Conservation (phyloP, 2,329 filamentous ascomycete genomes). For the Clarireedia paspali region DNA sequence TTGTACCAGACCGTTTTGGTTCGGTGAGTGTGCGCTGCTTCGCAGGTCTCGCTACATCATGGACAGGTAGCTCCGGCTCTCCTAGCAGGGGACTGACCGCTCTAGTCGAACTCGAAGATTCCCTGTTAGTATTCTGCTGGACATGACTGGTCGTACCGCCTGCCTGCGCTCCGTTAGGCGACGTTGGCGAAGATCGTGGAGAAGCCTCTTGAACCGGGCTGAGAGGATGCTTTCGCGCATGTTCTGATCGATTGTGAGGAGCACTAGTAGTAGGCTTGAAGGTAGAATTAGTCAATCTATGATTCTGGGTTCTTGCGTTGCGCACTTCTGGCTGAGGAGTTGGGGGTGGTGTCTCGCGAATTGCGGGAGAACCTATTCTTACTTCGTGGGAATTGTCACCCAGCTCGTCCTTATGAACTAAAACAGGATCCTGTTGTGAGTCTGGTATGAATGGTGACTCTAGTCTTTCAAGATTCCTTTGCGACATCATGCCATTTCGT, state of each 20-base stretch:
- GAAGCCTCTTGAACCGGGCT: constrained; percentile 12
- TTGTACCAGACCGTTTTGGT: not conserved
- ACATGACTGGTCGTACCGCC: constrained; percentile 24
- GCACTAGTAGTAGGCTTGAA: constrained; percentile 13
- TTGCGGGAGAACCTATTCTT: constrained; percentile 17
- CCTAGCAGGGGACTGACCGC: constrained; percentile 22
- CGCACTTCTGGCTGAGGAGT: constrained; percentile 14
- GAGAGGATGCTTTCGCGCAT: not conserved
- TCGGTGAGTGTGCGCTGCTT: constrained; percentile 12
- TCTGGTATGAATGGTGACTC: constrained; percentile 17
- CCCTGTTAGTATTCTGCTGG: constrained; percentile 19
- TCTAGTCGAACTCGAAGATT: constrained; percentile 22
- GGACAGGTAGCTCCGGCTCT: constrained; percentile 12
- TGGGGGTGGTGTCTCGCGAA: constrained; percentile 17
- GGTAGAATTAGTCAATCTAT: constrained; percentile 15
- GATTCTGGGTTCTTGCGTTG: constrained; percentile 2
- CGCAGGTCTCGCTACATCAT: constrained; percentile 2
- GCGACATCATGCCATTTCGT: not conserved
- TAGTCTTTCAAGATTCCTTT: constrained; percentile 4
- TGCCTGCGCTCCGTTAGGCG: constrained; percentile 7
- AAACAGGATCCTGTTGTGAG: constrained; percentile 20
- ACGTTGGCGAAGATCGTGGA: not conserved
- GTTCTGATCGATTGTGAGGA: constrained; percentile 4
- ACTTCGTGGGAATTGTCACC: constrained; percentile 14
- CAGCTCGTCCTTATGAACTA: constrained; percentile 7